Evolutionary conservation across 1,284 basidiomycete species (phyloP).

Genomic region (Singerocomus inundabilis): DNA sequence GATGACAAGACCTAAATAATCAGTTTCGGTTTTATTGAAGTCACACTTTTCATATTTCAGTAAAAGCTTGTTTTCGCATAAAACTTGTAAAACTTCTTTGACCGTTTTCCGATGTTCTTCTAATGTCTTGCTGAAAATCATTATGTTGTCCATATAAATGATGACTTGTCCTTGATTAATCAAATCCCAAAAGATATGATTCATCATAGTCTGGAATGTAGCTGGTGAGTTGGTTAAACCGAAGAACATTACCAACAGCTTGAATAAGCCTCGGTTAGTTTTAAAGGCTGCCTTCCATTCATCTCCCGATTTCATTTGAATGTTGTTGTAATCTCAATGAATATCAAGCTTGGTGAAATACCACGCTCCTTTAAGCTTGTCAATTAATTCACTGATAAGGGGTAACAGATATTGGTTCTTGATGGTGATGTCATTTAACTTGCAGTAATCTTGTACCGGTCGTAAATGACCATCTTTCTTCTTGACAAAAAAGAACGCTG

Average conservation of each 20-base stretch:
- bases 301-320: not conserved
- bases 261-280: not conserved
- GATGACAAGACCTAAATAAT: not conserved
- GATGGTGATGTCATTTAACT: not conserved
- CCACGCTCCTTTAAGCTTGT: too few species aligned
- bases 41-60: not conserved
- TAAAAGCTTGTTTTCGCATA: not conserved
- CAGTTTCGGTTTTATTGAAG: not conserved
- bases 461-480: not conserved
- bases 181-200: accelerated
- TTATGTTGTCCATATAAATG: not conserved
- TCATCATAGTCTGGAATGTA: not conserved
- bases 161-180: not conserved
- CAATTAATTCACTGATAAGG: not conserved
- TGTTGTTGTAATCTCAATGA: not conserved
- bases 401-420: not conserved
- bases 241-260: not conserved
- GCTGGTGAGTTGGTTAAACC: accelerated
- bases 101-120: not conserved
- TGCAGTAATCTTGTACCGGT: not conserved
- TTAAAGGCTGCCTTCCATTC: not conserved
- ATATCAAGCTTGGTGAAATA: not conserved
- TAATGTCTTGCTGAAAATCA: accelerated
- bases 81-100: not conserved
- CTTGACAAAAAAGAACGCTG: not conserved